phyloP scores from a whole-genome alignment of 768 basidiomycete genomes.

The Erythrobasidium yunnanense region DNA sequence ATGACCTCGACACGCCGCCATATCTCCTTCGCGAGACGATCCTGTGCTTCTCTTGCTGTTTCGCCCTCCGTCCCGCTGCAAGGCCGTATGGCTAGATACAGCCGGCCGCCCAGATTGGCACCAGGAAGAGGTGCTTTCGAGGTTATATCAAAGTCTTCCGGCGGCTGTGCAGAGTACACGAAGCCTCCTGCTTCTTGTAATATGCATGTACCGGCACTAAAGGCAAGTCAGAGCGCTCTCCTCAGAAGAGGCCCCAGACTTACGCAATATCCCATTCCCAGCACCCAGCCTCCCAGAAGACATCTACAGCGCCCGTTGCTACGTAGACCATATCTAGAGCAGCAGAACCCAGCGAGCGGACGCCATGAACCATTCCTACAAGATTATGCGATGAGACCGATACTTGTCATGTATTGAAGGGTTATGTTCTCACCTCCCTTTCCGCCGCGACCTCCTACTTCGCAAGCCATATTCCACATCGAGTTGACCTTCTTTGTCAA shows the following conservation, averaged over 20 bases:
- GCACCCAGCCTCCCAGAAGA: slow-evolving; percentile 34
- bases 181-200: slow-evolving; percentile 21
- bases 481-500: slow-evolving; percentile 31
- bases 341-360: slow-evolving; percentile 34
- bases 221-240: neutral
- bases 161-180: slow-evolving; percentile 26
- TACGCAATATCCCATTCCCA: slow-evolving; percentile 28
- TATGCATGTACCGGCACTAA: slow-evolving; percentile 18
- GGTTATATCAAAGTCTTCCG: neutral
- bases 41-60: slow-evolving; percentile 29
- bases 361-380: slow-evolving; percentile 35
- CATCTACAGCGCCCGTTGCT: slow-evolving; percentile 34
- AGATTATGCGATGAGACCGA: neutral
- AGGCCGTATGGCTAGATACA: slow-evolving; percentile 35
- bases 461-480: slow-evolving; percentile 34
- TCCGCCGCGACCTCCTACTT: slow-evolving; percentile 30
- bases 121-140: slow-evolving; percentile 23
- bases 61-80: slow-evolving; percentile 27
- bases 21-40: slow-evolving; percentile 30
- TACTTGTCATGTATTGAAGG: neutral
- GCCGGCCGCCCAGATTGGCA: slow-evolving; percentile 33
- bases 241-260: neutral
- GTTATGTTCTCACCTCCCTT: slow-evolving; percentile 22
- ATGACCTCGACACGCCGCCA: slow-evolving; percentile 30
- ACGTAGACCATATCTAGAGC: slow-evolving; percentile 35